Evolutionary conservation across 441 rosid species (phyloP), one percentile per base, ranked within the genome.

Genomic region (Pelargonium cotyledonis): DNA sequence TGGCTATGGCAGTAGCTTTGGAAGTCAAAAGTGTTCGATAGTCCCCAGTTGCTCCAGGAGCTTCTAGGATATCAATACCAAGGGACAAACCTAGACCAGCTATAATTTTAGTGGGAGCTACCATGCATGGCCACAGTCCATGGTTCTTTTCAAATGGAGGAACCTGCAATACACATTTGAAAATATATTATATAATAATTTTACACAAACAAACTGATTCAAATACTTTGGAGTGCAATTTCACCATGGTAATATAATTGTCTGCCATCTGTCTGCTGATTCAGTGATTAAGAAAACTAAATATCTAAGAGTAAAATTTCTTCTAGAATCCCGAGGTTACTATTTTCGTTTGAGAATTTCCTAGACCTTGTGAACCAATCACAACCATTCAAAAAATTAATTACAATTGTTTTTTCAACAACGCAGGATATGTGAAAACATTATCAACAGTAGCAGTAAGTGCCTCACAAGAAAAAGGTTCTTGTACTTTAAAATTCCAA

Each of bases 51-150:
- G 77, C 77, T 65, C 77, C 77, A 1, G 73, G 77, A 76, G 97
- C 95, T 79, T 94, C 95, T 21, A 94, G 79, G 69, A 91, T 91
- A 81, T 94, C 97, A 73, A 94, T 85, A 76, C 83, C 94, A n/a
- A 94, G 92, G 1, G 97, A 94, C 68, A 94, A 75, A 71, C 98
- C 99, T 69, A 94, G 84, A 72, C 99, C 96, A 16, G 97, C 99
- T 53, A 94, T 91, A 64, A 94, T 94, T 78, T 94, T 94, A 38
- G 97, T 94, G 44, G 99, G 99, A 73, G 97, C 97, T 72, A 94
- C 97, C 99, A 94, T 91, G 84, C 99, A 94, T 5, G 99, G 91
- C 89, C 86, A 79, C 73, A 94, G 75, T 2, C 95, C 91, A 16
- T 91, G 99, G 78, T 87, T 88, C 78, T 83, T 73, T 72, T 78